Evolutionary conservation across 768 basidiomycete genomes (phyloP).

Genomic region (Lentinula detonsa): DNA sequence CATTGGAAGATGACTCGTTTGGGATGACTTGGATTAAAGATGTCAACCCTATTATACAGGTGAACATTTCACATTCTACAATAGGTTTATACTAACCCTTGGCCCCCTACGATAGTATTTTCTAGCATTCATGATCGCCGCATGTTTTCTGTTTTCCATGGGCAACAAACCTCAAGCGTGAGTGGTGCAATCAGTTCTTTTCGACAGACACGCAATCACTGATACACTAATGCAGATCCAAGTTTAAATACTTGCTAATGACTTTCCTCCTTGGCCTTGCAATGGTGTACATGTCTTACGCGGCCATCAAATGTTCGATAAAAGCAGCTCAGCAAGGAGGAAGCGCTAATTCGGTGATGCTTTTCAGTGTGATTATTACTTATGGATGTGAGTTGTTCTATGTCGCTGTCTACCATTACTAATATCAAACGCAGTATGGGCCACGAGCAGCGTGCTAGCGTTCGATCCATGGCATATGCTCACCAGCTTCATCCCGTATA

Average conservation of each 20-base stretch:
- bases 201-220: slow-evolving; percentile 8
- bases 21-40: slow-evolving; percentile 57
- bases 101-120: slow-evolving; percentile 46
- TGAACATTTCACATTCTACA: slow-evolving; percentile 19
- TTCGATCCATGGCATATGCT: slow-evolving; percentile 97
- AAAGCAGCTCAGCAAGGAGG: slow-evolving; percentile 65
- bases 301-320: slow-evolving; percentile 76
- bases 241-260: slow-evolving; percentile 82
- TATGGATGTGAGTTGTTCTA: slow-evolving; percentile 56
- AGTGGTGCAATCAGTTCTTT: background rate
- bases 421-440: slow-evolving; percentile 49
- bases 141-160: slow-evolving; percentile 92
- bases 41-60: slow-evolving; percentile 74
- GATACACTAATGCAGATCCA: slow-evolving; percentile 37
- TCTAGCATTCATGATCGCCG: slow-evolving; percentile 80
- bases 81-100: background rate
- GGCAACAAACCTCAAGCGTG: slow-evolving; percentile 89
- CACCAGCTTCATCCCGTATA: slow-evolving; percentile 85
- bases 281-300: slow-evolving; percentile 80
- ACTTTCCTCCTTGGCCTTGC: slow-evolving; percentile 68
- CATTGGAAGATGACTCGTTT: slow-evolving; percentile 73
- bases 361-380: slow-evolving; percentile 82
- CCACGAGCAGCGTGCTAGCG: slow-evolving; percentile 71
- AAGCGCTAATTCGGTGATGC: slow-evolving; percentile 63
- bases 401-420: background rate